Evolutionary conservation across 352 stramenopile genomes (phyloP), one percentile per base, ranked within the genome.

Genomic region (Phytopythium cucurbitacearum): DNA sequence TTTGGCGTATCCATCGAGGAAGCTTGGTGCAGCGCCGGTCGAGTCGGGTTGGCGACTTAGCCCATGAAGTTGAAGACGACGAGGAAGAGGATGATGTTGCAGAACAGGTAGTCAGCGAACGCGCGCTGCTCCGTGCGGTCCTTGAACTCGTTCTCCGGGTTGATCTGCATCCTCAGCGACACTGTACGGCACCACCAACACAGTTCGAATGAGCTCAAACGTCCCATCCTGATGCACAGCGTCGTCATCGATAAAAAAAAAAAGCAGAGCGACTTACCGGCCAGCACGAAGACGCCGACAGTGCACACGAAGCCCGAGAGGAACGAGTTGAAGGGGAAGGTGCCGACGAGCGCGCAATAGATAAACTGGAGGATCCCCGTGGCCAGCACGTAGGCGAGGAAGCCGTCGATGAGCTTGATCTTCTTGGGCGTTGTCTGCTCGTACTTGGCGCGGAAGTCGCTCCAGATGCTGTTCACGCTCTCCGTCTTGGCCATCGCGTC

Each of bases 31-130:
- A 2, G 13, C 12, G 16, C 12, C 7, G 10, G 39, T 13, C 13
- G 39, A n/a, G n/a, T 8, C 40, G 15, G 9, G n/a, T 45, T 45
- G 33, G 28, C 6, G 9, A 33, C 56, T 90, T 88, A 97, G 55
- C 88, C 88, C 80, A 97, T 96, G 70, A 97, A 97, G 74, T 97
- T 97, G 69, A 95, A 94, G 43, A 96, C 88, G 45, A 94, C 88
- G 41, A 97, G 78, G 76, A 97, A 97, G 50, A 97, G 80, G 37
- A 97, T 87, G 64, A 96, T 80, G 78, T 94, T 95, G 85, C 88
- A 97, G 57, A 95, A 93, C 44, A 96, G 73, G 63, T 96, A 97
- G 68, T 97, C 88, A 15, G 85, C 86, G 64, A 96, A 97, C 32
- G 86, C 86, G 57, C 85, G 85, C 68, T 94, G 80, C 60, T 91